Conservation (phyloP, 2,329 filamentous ascomycete species). For the Drechslera avenae region DNA sequence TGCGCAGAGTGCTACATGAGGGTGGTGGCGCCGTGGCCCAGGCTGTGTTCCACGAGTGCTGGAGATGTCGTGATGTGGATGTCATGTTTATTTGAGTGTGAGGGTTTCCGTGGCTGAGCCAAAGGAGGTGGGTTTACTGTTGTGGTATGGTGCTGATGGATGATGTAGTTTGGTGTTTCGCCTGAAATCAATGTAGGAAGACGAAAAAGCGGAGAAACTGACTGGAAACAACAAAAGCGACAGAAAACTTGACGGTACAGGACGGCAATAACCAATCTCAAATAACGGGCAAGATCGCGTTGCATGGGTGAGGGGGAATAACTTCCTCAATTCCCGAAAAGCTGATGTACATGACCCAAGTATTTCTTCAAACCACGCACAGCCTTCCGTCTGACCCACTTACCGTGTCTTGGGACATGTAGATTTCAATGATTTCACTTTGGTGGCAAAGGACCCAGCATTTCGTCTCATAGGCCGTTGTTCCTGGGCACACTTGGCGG, state of each 20-base stretch:
- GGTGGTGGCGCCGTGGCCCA: conserved; percentile 22
- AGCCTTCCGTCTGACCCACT: conserved; percentile 18
- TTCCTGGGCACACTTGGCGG: conserved; percentile 11
- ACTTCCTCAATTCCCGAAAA: too few relatives aligned
- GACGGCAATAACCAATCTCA: too few relatives aligned
- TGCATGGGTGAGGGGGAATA: too few relatives aligned
- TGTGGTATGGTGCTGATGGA: background rate
- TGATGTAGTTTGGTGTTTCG: too few relatives aligned
- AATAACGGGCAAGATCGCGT: too few relatives aligned
- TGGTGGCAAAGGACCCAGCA: conserved; percentile 1
- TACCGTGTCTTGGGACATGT: background rate
- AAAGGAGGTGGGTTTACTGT: too few relatives aligned
- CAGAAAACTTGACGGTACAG: too few relatives aligned
- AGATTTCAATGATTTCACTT: conserved; percentile 6
- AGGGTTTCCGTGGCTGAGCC: too few relatives aligned
- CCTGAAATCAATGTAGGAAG: too few relatives aligned
- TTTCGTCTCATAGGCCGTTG: conserved; percentile 6
- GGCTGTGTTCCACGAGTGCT: conserved; percentile 23
- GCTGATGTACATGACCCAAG: too few relatives aligned
- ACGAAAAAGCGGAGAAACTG: too few relatives aligned
- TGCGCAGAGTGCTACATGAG: conserved; percentile 26
- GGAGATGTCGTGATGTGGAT: conserved; percentile 19
- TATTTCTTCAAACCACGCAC: conserved; percentile 6
- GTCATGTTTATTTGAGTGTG: conserved; percentile 11
- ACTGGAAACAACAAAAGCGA: too few relatives aligned